Evolutionary conservation across 2,329 filamentous ascomycete genomes (phyloP).

Genomic region (Teratosphaeria destructans): DNA sequence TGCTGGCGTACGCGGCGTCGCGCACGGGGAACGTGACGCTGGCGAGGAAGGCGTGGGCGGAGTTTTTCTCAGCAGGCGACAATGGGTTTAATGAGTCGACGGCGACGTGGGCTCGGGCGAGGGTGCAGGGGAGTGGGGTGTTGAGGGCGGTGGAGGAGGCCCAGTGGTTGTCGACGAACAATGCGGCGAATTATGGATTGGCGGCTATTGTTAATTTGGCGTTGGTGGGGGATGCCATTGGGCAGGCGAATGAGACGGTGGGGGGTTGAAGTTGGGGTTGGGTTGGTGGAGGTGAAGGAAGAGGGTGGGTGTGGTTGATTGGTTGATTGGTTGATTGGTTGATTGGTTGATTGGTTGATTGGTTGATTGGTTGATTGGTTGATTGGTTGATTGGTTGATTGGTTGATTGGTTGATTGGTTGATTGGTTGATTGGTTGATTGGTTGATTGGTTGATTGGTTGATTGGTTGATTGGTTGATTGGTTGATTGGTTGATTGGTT

Average conservation of each 20-base stretch:
- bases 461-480: too few relatives aligned
- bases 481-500: too few relatives aligned
- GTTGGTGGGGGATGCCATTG: neutral
- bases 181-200: neutral
- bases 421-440: too few relatives aligned
- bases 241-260: neutral
- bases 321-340: too few relatives aligned
- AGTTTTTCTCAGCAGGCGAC: neutral
- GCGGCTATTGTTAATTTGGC: neutral
- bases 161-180: neutral
- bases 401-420: too few relatives aligned
- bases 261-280: too few relatives aligned
- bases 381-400: too few relatives aligned
- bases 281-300: too few relatives aligned
- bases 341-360: too few relatives aligned
- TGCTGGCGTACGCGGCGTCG: neutral
- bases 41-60: neutral
- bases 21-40: neutral
- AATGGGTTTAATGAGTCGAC: neutral
- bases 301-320: too few relatives aligned
- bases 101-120: neutral
- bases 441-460: too few relatives aligned
- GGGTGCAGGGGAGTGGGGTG: neutral
- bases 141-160: neutral
- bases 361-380: too few relatives aligned